Evolutionary conservation across 2,329 filamentous ascomycete genomes (phyloP), one percentile per base, ranked within the genome.

Genomic region (Cercospora zeae-maydis): DNA sequence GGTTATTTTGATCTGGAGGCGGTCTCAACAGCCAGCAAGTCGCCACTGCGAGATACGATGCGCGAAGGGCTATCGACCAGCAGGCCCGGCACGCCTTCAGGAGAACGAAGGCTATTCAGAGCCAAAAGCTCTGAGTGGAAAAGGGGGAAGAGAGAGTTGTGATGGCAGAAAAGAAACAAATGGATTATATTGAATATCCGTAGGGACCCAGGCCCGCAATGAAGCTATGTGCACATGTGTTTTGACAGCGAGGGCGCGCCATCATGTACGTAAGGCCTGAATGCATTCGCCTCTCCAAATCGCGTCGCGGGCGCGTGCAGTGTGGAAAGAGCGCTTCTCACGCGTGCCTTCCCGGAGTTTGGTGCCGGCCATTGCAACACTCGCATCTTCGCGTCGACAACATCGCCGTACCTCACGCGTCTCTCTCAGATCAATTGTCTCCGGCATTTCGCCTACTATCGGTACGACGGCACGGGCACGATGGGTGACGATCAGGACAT

Each of bases 51-150:
- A 52, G 63, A 68, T 49, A 73, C 81, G 53, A 77, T 81, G 55
- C 78, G 76, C 13, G 80, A 82, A 54, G 80, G 79, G 2, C 67
- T 84, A 52, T 82, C 83, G 2, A 83, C 83, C 10, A 86, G 83
- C 65, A 69, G 74, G 61, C 74, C 75, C 36, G 68, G 67, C 11
- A 76, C 75, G 9, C 75, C 75, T 10, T 67, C 67, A 3, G 70
- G 67, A 24, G 74, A 76, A 62, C 64, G 72, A 14, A 70, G 79
- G 67, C 75, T 81, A 53, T 77, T 65, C 71, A 66, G 75, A 49
- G 59, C 66, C 6, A 73, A 72, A 67, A 73, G 69, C 61, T 63
- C 63, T 1, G 73, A 72, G 30, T 63, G 63, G 62, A 62, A 69
- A 39, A 62, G 70, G 64, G 67, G 74, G 58, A 78, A 77, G 66